These are phyloP conservation scores for Colletotrichum gloeosporioides DNA, from an alignment of 2,329 filamentous ascomycete species.

Conservation along the genomic window DNA sequence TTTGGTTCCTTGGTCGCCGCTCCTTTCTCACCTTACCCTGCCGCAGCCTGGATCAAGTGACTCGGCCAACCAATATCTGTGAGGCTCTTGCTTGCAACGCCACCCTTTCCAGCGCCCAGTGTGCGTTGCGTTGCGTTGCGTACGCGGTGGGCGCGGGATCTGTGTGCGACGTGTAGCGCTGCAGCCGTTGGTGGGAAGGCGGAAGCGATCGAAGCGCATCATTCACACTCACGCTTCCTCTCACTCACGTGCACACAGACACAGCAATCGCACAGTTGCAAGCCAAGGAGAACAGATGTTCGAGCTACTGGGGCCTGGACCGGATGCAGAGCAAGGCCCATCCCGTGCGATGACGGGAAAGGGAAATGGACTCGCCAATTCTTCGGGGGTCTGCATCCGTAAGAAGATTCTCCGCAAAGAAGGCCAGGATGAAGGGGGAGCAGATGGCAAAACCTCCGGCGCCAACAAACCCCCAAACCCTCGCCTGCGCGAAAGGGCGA, in stretches of 20 bases:
- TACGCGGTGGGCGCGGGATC: background rate
- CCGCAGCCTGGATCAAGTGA: constrained; percentile 6
- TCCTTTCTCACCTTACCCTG: constrained; percentile 13
- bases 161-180: background rate
- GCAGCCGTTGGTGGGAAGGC: background rate
- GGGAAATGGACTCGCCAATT: background rate
- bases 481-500: background rate
- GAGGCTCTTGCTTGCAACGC: background rate
- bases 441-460: constrained; percentile 10
- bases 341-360: background rate
- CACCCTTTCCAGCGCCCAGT: background rate
- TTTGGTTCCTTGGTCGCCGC: background rate
- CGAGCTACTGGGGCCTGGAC: background rate
- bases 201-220: constrained; percentile 4
- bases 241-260: background rate
- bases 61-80: background rate
- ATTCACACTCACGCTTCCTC: background rate
- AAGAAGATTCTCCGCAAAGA: background rate
- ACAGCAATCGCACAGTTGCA: background rate
- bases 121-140: background rate
- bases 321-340: background rate
- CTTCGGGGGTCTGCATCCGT: background rate
- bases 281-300: background rate
- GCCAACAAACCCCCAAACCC: background rate
- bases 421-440: background rate